phyloP scores from a whole-genome alignment of 2,329 filamentous ascomycete species.

The Venturia pyrina region DNA sequence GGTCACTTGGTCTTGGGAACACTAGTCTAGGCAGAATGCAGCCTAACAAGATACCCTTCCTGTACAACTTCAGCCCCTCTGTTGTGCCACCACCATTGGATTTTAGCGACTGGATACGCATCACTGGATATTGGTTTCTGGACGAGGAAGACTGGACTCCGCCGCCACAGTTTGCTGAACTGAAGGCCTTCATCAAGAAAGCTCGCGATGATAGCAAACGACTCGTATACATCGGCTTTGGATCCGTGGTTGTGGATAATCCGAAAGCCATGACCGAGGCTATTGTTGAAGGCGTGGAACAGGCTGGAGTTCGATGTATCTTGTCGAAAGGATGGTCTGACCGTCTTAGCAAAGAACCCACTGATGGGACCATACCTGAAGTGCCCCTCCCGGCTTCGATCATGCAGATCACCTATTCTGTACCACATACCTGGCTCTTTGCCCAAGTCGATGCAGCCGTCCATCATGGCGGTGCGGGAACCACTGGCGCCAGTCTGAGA shows the following conservation, averaged over 20 bases:
- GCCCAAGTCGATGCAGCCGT: constrained; percentile 85
- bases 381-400: constrained; percentile 71
- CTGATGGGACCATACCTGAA: constrained; percentile 33
- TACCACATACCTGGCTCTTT: constrained; percentile 96
- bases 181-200: constrained; percentile 72
- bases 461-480: constrained; percentile 90
- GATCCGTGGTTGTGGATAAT: constrained; percentile 88
- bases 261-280: constrained; percentile 80
- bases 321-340: constrained; percentile 97
- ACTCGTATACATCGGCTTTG: constrained; percentile 93
- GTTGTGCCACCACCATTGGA: constrained; percentile 93
- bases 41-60: constrained; percentile 91
- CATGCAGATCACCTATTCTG: constrained; percentile 68
- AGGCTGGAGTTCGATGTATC: constrained; percentile 88
- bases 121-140: constrained; percentile 97
- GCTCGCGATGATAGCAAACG: constrained; percentile 77
- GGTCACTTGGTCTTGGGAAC: constrained; percentile 63
- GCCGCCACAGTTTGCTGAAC: constrained; percentile 62
- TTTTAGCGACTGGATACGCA: constrained; percentile 94
- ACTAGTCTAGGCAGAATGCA: constrained; percentile 87
- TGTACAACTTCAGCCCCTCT: constrained; percentile 92
- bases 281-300: constrained; percentile 83
- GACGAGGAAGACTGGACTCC: constrained; percentile 70
- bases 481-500: constrained; percentile 83
- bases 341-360: constrained; percentile 42